These are phyloP conservation scores for Pseudogymnoascus sp. DNA, from an alignment of 2,329 filamentous ascomycete species.

Conservation along the genomic window DNA sequence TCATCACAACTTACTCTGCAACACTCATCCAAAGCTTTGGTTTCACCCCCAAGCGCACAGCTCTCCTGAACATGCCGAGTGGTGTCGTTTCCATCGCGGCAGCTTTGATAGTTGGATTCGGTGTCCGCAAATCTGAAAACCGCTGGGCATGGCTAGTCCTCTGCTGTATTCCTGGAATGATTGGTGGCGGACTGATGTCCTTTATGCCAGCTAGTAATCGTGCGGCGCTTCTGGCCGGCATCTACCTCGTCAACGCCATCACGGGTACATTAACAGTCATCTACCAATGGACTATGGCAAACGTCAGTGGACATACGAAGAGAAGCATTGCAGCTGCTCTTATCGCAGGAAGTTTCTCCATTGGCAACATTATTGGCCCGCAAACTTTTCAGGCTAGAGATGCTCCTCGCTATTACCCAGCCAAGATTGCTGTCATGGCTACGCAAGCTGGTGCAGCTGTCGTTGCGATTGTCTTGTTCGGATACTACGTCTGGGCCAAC, in stretches of 20 bases:
- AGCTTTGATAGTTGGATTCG: conserved; percentile 39
- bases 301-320: conserved; percentile 41
- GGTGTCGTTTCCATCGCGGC: conserved; percentile 44
- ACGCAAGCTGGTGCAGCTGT: conserved; percentile 28
- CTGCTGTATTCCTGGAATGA: conserved; percentile 37
- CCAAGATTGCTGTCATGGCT: conserved; percentile 43
- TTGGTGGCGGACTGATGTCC: conserved; percentile 38
- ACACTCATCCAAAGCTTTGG: conserved; percentile 35
- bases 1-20: conserved; percentile 39
- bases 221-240: conserved; percentile 39
- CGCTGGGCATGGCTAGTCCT: conserved; percentile 42
- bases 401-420: conserved; percentile 36
- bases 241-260: conserved; percentile 44
- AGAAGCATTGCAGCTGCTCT: conserved; percentile 42
- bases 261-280: conserved; percentile 35
- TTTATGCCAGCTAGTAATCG: conserved; percentile 39
- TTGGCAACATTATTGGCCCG: conserved; percentile 48
- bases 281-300: conserved; percentile 47
- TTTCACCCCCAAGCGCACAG: conserved; percentile 36
- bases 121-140: conserved; percentile 37
- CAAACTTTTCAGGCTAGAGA: conserved; percentile 45
- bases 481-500: conserved; percentile 42
- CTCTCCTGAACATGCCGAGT: conserved; percentile 47
- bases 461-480: conserved; percentile 37
- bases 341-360: conserved; percentile 39